phyloP scores from a whole-genome alignment of 2,329 filamentous ascomycete species.

The Colletotrichum sp. region DNA sequence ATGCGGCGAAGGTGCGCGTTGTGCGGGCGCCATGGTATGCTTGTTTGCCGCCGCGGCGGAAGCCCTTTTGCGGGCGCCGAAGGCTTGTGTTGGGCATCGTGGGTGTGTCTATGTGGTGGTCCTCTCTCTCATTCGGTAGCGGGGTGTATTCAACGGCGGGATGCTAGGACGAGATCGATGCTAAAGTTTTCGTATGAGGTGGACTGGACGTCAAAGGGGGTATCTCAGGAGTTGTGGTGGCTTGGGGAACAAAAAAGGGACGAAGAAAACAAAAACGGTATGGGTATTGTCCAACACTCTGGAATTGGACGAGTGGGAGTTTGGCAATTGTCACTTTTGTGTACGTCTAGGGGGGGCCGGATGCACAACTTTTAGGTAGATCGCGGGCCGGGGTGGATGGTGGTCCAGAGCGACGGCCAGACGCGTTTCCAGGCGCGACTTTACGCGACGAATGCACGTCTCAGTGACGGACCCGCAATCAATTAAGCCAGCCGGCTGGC shows the following conservation, averaged over 20 bases:
- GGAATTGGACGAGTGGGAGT: conserved; percentile 19
- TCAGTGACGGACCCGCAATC: conserved; percentile 2
- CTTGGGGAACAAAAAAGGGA: background rate
- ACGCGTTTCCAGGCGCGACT: conserved; percentile 21
- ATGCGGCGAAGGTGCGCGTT: conserved; percentile 80
- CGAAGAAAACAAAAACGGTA: background rate
- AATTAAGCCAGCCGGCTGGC: conserved; percentile 16
- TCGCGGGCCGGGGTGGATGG: background rate
- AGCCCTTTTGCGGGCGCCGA: conserved; percentile 67
- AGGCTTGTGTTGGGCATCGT: conserved; percentile 65
- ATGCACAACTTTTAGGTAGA: conserved; percentile 11
- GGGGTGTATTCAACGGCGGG: background rate
- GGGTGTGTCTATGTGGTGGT: conserved; percentile 25
- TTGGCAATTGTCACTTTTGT: conserved; percentile 8
- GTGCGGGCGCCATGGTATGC: conserved; percentile 71
- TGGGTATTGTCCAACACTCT: background rate
- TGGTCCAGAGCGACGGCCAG: background rate
- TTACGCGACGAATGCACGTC: conserved; percentile 20
- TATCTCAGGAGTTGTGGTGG: conserved; percentile 2
- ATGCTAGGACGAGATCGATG: background rate
- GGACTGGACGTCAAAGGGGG: background rate
- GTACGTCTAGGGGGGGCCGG: background rate
- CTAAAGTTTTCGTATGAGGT: background rate
- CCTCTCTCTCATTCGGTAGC: background rate
- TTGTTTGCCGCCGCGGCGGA: conserved; percentile 70